phyloP scores from a whole-genome alignment of 805 yeast species.

The Lipomyces anomalus region DNA sequence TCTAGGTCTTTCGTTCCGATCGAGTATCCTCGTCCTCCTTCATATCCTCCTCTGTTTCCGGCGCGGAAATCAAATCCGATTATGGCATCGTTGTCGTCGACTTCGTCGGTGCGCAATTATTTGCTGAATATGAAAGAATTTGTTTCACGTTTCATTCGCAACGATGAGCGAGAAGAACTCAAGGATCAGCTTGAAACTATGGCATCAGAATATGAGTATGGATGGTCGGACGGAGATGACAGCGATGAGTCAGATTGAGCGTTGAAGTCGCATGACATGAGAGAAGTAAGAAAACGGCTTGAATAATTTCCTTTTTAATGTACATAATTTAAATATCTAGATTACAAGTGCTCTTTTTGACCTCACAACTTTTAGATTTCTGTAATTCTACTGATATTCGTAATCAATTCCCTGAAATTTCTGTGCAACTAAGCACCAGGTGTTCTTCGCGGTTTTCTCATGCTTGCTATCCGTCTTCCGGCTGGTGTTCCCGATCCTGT shows the following conservation, averaged over 20 bases:
- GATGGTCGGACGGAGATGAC: conserved; percentile 49
- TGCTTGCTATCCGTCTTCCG: conserved; percentile 20
- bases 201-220: conserved; percentile 46
- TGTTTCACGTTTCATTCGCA: conserved; percentile 25
- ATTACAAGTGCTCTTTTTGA: no score
- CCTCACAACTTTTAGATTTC: no score
- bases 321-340: no score
- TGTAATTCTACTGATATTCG: no score
- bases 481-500: conserved; percentile 10
- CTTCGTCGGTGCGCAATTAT: neutral
- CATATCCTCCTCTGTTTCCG: conserved; percentile 1
- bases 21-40: conserved; percentile 3
- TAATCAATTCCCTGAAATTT: no score
- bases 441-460: conserved; percentile 15
- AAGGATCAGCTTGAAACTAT: conserved; percentile 44
- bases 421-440: no score
- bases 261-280: no score
- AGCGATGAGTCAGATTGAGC: no score
- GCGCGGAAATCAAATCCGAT: neutral
- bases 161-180: conserved; percentile 52
- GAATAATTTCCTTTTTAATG: no score
- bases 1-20: no score
- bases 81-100: neutral
- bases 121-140: conserved; percentile 3
- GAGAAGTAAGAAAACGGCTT: no score